Evolutionary conservation across 2,329 filamentous ascomycete species (phyloP).

Genomic region (Apiospora phragmitis): DNA sequence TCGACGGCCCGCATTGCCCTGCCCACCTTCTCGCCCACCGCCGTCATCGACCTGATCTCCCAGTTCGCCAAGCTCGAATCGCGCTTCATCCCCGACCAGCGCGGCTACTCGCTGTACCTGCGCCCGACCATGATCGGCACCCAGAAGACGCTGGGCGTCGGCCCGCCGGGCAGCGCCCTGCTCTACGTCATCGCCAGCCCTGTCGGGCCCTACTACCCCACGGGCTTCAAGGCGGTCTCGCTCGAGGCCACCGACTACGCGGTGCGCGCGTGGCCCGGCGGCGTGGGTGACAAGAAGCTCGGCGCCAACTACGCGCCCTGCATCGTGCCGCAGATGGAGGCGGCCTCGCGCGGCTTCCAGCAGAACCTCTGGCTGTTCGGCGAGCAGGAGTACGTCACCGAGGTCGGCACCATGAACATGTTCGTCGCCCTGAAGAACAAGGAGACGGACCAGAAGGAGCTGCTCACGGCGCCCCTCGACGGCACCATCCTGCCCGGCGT

Average conservation of each 20-base stretch:
- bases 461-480: constrained; percentile 92
- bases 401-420: constrained; percentile 99
- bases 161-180: constrained; percentile 86
- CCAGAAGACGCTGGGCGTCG: constrained; percentile 89
- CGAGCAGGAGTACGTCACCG: constrained; percentile 91
- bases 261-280: constrained; percentile 95
- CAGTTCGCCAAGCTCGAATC: constrained; percentile 79
- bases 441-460: constrained; percentile 85
- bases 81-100: constrained; percentile 83
- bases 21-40: constrained; percentile 76
- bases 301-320: constrained; percentile 99
- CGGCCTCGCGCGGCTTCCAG: constrained; percentile 88
- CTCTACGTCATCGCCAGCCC: constrained; percentile 95
- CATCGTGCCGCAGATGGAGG: constrained; percentile 93
- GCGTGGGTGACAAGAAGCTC: constrained; percentile 97
- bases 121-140: constrained; percentile 97
- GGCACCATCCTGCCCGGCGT: constrained; percentile 96
- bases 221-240: constrained; percentile 95
- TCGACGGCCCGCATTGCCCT: constrained; percentile 89
- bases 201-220: constrained; percentile 96
- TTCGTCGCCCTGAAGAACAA: constrained; percentile 85
- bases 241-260: constrained; percentile 96
- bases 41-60: constrained; percentile 78
- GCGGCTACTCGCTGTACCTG: constrained; percentile 93
- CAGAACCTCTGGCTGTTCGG: constrained; percentile 99